These are phyloP conservation scores for Bigelowiella natans DNA, from an alignment of 78 protist genomes.

Conservation along the genomic window DNA sequence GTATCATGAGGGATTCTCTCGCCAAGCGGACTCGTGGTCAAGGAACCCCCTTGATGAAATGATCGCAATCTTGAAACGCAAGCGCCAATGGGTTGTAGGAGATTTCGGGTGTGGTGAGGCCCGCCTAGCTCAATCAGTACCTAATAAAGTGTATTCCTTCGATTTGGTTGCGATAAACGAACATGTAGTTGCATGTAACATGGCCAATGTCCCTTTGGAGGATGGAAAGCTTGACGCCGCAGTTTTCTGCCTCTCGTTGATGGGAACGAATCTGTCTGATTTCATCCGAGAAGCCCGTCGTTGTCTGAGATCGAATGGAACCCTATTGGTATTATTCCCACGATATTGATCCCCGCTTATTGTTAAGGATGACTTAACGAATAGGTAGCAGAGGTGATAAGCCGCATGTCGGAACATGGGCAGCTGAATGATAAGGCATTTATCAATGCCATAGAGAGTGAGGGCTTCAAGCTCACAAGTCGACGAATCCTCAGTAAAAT, in stretches of 20 bases:
- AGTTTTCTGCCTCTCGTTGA: conserved; percentile 15
- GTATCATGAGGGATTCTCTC: not conserved
- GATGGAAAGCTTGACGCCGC: not conserved
- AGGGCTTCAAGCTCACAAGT: no score
- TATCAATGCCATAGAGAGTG: not conserved
- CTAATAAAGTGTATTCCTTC: not conserved
- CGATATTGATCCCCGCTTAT: not conserved
- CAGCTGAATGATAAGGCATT: not conserved
- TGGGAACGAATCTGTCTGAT: conserved; percentile 8
- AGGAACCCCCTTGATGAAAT: not conserved
- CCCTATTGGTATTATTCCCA: not conserved
- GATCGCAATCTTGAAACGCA: no score
- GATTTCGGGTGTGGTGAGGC: conserved; percentile 31
- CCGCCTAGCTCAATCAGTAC: not conserved
- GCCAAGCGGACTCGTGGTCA: not conserved
- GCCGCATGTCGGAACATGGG: not conserved
- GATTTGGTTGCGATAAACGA: conserved; percentile 1
- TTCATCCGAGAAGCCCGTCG: not conserved
- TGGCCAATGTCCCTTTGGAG: conserved; percentile 17
- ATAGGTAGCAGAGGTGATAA: not conserved
- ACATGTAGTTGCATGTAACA: conserved; percentile 17
- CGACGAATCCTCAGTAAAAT: no score
- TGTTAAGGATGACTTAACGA: not conserved
- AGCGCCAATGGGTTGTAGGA: not conserved
- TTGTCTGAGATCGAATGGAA: not conserved